Percentiles rank a stretch among this genome's conserved stretches.
These are phyloP conservation scores for Echinochloa phyllopogon DNA, from an alignment of 176 grass and related monocot species.

Conservation along the genomic window DNA sequence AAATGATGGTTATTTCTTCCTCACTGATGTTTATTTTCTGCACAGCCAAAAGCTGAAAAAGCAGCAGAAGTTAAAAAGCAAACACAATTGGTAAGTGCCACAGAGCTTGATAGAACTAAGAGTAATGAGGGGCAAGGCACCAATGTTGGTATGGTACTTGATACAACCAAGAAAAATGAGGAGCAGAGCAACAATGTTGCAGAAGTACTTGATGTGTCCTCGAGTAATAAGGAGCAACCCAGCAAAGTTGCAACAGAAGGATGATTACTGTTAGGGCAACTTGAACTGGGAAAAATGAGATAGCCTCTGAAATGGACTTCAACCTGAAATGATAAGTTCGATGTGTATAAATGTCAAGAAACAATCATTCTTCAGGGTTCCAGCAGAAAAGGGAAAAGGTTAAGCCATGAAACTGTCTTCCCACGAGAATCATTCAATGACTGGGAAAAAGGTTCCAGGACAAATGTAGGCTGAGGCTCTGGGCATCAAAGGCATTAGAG, in stretches of 20 bases:
- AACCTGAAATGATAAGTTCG: constrained; percentile 34
- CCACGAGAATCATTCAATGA: constrained; percentile 71
- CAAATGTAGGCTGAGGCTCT: constrained; percentile 21
- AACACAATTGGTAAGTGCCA: constrained; percentile 39
- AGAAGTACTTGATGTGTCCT: constrained; percentile 17
- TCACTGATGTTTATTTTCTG: constrained; percentile 28
- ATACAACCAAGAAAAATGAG: constrained; percentile 35
- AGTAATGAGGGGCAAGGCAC: constrained; percentile 28
- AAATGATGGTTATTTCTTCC: constrained; percentile 9
- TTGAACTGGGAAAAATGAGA: constrained; percentile 11
- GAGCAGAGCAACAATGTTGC: constrained; percentile 16
- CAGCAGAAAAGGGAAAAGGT: constrained; percentile 13
- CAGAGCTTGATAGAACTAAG: constrained; percentile 36
- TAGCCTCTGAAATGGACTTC: constrained; percentile 21
- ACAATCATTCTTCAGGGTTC: constrained; percentile 7
- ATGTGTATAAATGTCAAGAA: not conserved
- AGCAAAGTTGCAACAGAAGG: constrained; percentile 18
- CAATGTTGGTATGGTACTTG: not conserved
- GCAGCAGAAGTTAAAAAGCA: constrained; percentile 34
- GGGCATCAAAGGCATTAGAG: not conserved
- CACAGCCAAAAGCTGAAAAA: constrained; percentile 59
- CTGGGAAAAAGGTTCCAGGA: constrained; percentile 49
- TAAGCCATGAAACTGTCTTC: constrained; percentile 34
- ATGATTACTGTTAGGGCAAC: constrained; percentile 2
- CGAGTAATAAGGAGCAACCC: constrained; percentile 38